Evolutionary conservation across 495 filamentous ascomycete genomes (phyloP), one percentile per base, ranked within the genome.

Genomic region (Penicillium pancosmium): DNA sequence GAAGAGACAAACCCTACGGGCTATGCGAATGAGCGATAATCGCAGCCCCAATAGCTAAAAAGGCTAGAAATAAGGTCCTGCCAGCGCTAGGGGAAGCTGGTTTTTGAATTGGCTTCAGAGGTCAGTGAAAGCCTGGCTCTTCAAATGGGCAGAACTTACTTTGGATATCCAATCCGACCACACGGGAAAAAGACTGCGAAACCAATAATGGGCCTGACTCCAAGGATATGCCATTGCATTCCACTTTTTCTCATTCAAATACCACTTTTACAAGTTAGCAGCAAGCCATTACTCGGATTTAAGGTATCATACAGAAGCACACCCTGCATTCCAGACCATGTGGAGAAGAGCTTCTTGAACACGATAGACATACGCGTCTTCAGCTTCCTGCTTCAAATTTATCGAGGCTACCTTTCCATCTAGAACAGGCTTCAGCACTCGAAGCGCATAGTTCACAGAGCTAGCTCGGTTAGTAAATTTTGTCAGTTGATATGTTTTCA

Each of bases 301-400:
- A 58, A 18, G 62, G 62, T 6, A 27, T 64, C 61, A 46, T 63
- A 68, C 68, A 48, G 68, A 70, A 25, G 48, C 43, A 67, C 81
- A 82, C 1, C 80, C 79, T 16, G 67, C 72, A 36, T 71, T 68
- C 74, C 74, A 84, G 1, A 84, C 75, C 4, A 67, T 74, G 3
- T 73, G 57, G 19, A 71, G 69, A 23, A 82, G 61, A 7, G 65
- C 68, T 11, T 68, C 63, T 57, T 84, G 82, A 0, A 80, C 57
- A 18, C 64, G 57, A 7, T 68, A 27, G 1, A 77, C 73, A 46
- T 80, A 83, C 0, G 52, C 50, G 21, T 69, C 51, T 27, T 53
- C 35, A 8, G 35, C 35, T 38, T 38, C 13, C 3, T 11, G 35
- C 13, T 38, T 38, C 10, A 38, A 15, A 12, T 38, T 15, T 4